Conservation (phyloP, 768 basidiomycete genomes). For the Cyclocybe cylindracea region DNA sequence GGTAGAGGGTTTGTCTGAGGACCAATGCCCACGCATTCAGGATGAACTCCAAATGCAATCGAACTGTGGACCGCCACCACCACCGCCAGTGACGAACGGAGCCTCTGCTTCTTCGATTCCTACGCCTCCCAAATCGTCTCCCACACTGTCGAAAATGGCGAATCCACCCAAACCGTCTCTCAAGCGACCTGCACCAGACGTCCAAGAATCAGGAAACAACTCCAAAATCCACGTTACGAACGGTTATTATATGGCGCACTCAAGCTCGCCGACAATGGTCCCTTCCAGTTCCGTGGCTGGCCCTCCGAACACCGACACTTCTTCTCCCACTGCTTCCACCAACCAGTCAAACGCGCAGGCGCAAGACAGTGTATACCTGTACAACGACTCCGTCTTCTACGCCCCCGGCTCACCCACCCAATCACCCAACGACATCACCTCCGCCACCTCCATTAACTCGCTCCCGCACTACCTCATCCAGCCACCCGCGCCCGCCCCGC, state of each 20-base stretch:
- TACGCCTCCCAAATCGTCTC: constrained; percentile 3
- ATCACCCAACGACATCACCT: constrained; percentile 6
- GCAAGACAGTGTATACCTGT: constrained; percentile 21
- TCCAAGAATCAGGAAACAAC: constrained; percentile 19
- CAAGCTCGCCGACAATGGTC: constrained; percentile 15
- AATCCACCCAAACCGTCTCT: constrained; percentile 15
- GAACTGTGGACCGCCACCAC: constrained; percentile 13
- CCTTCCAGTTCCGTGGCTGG: constrained; percentile 13
- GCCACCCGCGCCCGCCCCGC: constrained; percentile 24
- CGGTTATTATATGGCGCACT: constrained; percentile 32
- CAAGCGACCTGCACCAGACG: constrained; percentile 25
- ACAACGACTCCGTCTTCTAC: constrained; percentile 20
- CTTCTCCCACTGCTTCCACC: constrained; percentile 8
- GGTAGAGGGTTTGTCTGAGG: constrained; percentile 55
- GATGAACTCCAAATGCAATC: constrained; percentile 56
- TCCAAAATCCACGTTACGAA: constrained; percentile 26
- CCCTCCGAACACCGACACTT: constrained; percentile 12
- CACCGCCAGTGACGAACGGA: constrained; percentile 9
- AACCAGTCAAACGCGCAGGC: constrained; percentile 13
- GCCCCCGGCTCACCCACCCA: constrained; percentile 9
- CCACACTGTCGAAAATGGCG: constrained; percentile 7
- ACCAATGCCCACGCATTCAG: constrained; percentile 55
- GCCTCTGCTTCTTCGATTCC: constrained; percentile 2
- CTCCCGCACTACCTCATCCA: constrained; percentile 27
- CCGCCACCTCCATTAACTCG: constrained; percentile 3